Base-by-base conservation (phyloP, 257 asterid genomes). In the Catharanthus roseus region DNA sequence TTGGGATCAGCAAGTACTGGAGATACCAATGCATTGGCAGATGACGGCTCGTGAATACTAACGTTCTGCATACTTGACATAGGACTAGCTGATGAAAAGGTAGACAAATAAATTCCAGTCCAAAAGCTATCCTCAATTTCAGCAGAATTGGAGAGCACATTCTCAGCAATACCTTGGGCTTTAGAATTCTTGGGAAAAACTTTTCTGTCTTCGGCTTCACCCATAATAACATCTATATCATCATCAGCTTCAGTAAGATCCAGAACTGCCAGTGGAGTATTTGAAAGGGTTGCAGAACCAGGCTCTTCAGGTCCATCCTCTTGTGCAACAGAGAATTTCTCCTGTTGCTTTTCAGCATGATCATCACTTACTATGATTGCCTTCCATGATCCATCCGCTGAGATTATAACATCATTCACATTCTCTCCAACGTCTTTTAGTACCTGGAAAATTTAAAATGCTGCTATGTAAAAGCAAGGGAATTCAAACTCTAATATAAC, bases 351-450 rank as follows among this genome's bases (percentile, higher is more conserved):
- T 73, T 80, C 83, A 31, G 61, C 7, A 24, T 74, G 65, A 62
- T 86, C 90, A 29, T 87, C 84, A 64, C 73, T 83, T 75, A 76
- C 96, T 28, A 38, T 68, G 63, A 70, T 83, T 41, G 89, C 85
- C 62, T 77, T 84, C 97, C 96, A 93, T 36, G 98, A 90, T 42
- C 97, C 91, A 82, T 93, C 97, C 15, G 92, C 73, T 47, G 96
- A 84, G 77, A 93, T 64, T 36, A 82, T 73, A 71, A 93, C 75
- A 39, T 80, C 81, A 4, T 83, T 74, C 72, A 82, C 88, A 50
- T 81, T 82, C 74, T 95, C 77, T 49, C 86, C 88, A 2, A 83
- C 87, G 81, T 87, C 97, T 76, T 84, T 86, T 86, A 93, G 73
- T 54, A 93, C 77, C 98, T 93, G 88, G 53, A 74, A 58, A 79